Evolutionary conservation across 192 early-diverging fungal species (phyloP), one percentile per base, ranked within the genome.

Genomic region (Umbelopsis isabellina): DNA sequence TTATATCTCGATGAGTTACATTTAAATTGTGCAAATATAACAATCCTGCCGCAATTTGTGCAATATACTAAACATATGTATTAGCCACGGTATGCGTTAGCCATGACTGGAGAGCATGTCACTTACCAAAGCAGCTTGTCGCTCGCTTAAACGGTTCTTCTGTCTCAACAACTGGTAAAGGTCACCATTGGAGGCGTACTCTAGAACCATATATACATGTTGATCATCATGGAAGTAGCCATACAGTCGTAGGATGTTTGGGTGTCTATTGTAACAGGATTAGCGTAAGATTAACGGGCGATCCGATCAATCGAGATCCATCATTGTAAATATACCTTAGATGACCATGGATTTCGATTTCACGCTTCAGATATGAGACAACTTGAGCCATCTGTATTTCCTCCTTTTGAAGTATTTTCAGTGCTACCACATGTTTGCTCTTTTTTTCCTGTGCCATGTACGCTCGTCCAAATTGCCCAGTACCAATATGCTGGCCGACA

Each of bases 291-390:
- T 11, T 1, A 10, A 2, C 64, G 4, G 4, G 25, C n/a, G n/a
- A n/a, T n/a, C n/a, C n/a, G n/a, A 6, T 37, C 4, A 4, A 1
- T 49, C 11, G 22, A 35, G 22, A 18, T 10, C 10, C 16, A 16
- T 7, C 30, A 5, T 50, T 0, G 8, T 4, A 6, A 12, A 27
- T 65, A 72, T 85, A 92, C 85, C 92, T 82, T 44, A 98, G 82
- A 79, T 98, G 95, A 1, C 87, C 86, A 72, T 98, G 96, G 72
- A 98, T 97, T 70, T 99, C 96, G 50, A 98, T 92, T 72, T 99
- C 97, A 23, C 96, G 86, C 33, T 93, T 76, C 33, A 99, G 79
- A 81, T 97, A 95, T 64, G 86, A 85, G 66, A 93, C 90, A 48
- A 97, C 90, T 49, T 91, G 92, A 27, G 76, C 79, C 46, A 90